Evolutionary conservation across 768 basidiomycete genomes (phyloP), one percentile per base, ranked within the genome.

Genomic region (Tephrocybe sp.): DNA sequence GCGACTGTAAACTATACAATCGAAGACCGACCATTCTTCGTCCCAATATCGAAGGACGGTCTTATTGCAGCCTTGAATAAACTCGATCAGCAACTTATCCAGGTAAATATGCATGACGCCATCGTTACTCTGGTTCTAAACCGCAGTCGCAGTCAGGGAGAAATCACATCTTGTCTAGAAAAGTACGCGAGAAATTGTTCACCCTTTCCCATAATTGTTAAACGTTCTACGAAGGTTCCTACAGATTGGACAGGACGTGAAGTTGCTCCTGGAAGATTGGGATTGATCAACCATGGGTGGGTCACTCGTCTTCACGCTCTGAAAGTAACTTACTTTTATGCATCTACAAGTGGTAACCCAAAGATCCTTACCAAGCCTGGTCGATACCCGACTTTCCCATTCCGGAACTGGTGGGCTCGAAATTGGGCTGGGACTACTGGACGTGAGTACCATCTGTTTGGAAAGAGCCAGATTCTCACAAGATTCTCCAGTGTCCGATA

Each of bases 331-430:
- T 30, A 37, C 16, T 34, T 4, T 36, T 38, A 22, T 21, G 26
- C 44, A 22, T n/a, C 36, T 41, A 15, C 16, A 39, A 73, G 89
- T 71, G 90, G 90, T 50, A 72, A 82, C 28, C 91, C 91, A 2
- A 89, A 90, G 69, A 60, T 92, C 31, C 60, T 92, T 40, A 85
- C 82, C 2, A 77, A 73, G 36, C 84, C 90, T 4, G 90, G 90
- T 25, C 83, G 87, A 8, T 92, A 92, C 58, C 89, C 91, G 18
- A 72, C 77, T 0, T 83, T 83, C 63, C 88, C 88, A 9, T 70
- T 89, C 40, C 74, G 87, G 2, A 91, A 91, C 54, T 91, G 89
- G 89, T 91, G 88, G 87, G 89, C 89, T 3, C 76, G 90, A 13
- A 63, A 72, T n/a, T 92, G 82, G 80, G 62, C 66, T 45, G 90